These are phyloP conservation scores for Chalciporus piperatoides DNA, from an alignment of 1,284 basidiomycete species.

Conservation along the genomic window DNA sequence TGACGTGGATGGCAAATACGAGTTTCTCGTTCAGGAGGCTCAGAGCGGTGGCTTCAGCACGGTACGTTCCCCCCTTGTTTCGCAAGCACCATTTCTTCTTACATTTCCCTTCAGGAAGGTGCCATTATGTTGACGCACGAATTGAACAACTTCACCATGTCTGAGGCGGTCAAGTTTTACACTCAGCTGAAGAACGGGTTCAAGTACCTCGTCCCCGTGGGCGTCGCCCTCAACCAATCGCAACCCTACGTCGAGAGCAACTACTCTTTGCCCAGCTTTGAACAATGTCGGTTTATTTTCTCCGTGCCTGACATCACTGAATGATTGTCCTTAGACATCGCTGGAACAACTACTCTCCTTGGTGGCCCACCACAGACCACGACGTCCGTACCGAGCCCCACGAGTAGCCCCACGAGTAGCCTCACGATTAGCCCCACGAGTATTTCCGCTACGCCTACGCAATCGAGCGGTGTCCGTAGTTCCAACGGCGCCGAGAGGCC, in stretches of 20 bases:
- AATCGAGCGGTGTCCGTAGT: background rate
- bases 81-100: background rate
- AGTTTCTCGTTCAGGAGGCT: constrained; percentile 36
- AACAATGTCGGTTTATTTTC: constrained; percentile 38
- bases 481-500: background rate
- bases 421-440: background rate
- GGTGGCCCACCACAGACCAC: background rate
- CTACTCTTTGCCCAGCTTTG: constrained; percentile 39
- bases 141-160: constrained; percentile 49
- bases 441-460: too few species aligned
- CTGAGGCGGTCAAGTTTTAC: constrained; percentile 42
- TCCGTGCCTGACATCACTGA: background rate
- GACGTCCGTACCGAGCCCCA: constrained; percentile 3
- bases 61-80: constrained; percentile 22
- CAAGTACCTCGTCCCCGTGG: constrained; percentile 47
- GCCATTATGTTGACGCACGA: constrained; percentile 50
- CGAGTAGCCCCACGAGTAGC: background rate
- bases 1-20: constrained; percentile 43
- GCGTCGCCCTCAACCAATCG: constrained; percentile 43
- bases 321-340: constrained; percentile 14
- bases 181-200: constrained; percentile 41
- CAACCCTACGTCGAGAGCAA: constrained; percentile 47
- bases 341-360: constrained; percentile 24
- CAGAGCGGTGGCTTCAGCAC: constrained; percentile 39
- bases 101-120: constrained; percentile 33